These are phyloP conservation scores for Pleurotus sapidus DNA, from an alignment of 768 basidiomycete genomes.

Conservation along the genomic window DNA sequence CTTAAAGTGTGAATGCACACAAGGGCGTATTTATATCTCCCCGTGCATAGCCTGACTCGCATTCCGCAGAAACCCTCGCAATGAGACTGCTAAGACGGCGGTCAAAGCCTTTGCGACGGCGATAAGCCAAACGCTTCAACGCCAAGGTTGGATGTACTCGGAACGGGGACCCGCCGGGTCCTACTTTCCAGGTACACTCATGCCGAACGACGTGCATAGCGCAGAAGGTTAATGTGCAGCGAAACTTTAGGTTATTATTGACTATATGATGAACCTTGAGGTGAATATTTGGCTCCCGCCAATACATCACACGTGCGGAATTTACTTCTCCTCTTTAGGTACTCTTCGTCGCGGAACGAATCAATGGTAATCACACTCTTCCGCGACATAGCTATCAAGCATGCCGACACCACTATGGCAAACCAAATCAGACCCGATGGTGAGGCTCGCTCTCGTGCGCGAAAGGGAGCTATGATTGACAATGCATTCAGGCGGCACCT, in stretches of 20 bases:
- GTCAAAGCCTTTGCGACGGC: slow-evolving; percentile 56
- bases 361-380: slow-evolving; percentile 59
- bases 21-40: background rate
- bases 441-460: slow-evolving; percentile 16
- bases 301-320: background rate
- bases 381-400: slow-evolving; percentile 57
- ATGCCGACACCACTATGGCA: slow-evolving; percentile 64
- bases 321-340: slow-evolving; percentile 17
- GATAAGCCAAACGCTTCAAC: slow-evolving; percentile 54
- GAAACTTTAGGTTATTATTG: slow-evolving; percentile 57
- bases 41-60: background rate
- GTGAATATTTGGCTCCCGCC: slow-evolving; percentile 8
- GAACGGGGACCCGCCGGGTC: slow-evolving; percentile 60
- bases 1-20: slow-evolving; percentile 44
- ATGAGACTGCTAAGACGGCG: slow-evolving; percentile 51
- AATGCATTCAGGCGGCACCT: slow-evolving; percentile 36
- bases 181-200: slow-evolving; percentile 51
- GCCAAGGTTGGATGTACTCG: slow-evolving; percentile 65
- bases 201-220: too few relatives aligned
- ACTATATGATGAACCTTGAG: slow-evolving; percentile 81
- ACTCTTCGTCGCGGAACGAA: slow-evolving; percentile 50
- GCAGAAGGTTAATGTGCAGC: too few relatives aligned
- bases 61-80: slow-evolving; percentile 46
- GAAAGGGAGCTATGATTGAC: background rate
- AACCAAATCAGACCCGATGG: slow-evolving; percentile 69